These are phyloP conservation scores for Penicillium salamii DNA, from an alignment of 495 filamentous ascomycete species.

Conservation along the genomic window DNA sequence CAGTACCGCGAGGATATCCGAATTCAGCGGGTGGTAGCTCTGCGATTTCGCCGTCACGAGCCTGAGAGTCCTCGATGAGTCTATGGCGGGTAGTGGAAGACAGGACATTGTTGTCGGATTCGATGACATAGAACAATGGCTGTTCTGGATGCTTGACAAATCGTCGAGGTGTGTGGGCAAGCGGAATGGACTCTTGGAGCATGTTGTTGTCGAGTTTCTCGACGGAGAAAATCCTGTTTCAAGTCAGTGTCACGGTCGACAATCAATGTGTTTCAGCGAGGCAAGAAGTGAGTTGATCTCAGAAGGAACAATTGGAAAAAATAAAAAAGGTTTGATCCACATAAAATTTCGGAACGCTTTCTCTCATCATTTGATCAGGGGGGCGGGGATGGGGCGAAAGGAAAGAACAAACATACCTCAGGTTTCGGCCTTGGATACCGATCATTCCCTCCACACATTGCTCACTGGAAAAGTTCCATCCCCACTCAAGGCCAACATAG, in stretches of 20 bases:
- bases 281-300: conserved; percentile 31
- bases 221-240: conserved; percentile 79
- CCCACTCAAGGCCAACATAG: conserved; percentile 86
- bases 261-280: background rate
- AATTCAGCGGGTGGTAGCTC: conserved; percentile 79
- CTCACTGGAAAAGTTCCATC: conserved; percentile 93
- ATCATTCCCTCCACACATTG: conserved; percentile 94
- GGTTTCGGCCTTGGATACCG: conserved; percentile 84
- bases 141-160: conserved; percentile 86
- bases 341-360: conserved; percentile 44
- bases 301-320: conserved; percentile 77
- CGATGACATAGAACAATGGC: conserved; percentile 88
- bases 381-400: background rate
- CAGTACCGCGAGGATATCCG: conserved; percentile 76
- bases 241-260: conserved; percentile 26
- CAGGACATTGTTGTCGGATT: conserved; percentile 87
- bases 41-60: conserved; percentile 67
- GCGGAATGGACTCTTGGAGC: conserved; percentile 79
- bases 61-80: conserved; percentile 61
- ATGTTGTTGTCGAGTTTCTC: conserved; percentile 83
- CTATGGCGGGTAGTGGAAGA: conserved; percentile 67
- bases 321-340: conserved; percentile 52
- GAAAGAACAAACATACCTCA: conserved; percentile 60
- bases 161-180: conserved; percentile 86
- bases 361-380: conserved; percentile 66